phyloP scores from a whole-genome alignment of 345 rosid genomes.

The Camelina hispida region DNA sequence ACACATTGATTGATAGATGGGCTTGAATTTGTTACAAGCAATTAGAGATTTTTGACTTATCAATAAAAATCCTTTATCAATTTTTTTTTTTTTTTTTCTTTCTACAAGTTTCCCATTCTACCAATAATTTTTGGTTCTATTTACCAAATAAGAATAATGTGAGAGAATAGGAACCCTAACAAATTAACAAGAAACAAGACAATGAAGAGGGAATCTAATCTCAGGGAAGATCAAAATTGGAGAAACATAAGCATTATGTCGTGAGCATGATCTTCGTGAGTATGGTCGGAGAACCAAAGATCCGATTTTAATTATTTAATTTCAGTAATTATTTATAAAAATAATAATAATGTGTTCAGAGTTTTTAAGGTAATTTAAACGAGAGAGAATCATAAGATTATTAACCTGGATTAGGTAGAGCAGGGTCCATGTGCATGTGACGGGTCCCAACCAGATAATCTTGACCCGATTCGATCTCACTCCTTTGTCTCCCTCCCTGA shows the following conservation, averaged over 20 bases:
- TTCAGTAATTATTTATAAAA: slow-evolving; percentile 2
- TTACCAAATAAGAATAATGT: slow-evolving; percentile 11
- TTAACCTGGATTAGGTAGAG: slow-evolving; percentile 40
- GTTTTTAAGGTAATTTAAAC: slow-evolving; percentile 29
- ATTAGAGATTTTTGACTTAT: not conserved
- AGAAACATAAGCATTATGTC: slow-evolving; percentile 41
- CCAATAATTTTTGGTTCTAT: not conserved
- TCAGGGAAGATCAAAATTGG: slow-evolving; percentile 31
- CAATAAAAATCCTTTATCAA: not conserved
- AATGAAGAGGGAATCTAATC: slow-evolving; percentile 33
- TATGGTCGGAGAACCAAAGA: slow-evolving; percentile 45
- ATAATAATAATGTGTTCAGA: slow-evolving; percentile 11
- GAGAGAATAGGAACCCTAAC: slow-evolving; percentile 22
- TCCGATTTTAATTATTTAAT: slow-evolving; percentile 24
- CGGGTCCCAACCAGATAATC: slow-evolving; percentile 46
- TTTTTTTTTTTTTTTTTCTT: not conserved
- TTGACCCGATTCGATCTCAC: slow-evolving; percentile 45
- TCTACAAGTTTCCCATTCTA: not conserved
- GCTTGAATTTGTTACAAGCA: not conserved
- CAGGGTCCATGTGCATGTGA: slow-evolving; percentile 48
- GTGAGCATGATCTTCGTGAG: slow-evolving; percentile 34
- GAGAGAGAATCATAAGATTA: slow-evolving; percentile 23
- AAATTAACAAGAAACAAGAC: slow-evolving; percentile 35
- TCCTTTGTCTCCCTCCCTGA: slow-evolving; percentile 43
- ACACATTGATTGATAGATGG: not conserved